Evolutionary conservation across 2,329 filamentous ascomycete species (phyloP), one percentile per base, ranked within the genome.

Genomic region (Cladosporium oxysporum): DNA sequence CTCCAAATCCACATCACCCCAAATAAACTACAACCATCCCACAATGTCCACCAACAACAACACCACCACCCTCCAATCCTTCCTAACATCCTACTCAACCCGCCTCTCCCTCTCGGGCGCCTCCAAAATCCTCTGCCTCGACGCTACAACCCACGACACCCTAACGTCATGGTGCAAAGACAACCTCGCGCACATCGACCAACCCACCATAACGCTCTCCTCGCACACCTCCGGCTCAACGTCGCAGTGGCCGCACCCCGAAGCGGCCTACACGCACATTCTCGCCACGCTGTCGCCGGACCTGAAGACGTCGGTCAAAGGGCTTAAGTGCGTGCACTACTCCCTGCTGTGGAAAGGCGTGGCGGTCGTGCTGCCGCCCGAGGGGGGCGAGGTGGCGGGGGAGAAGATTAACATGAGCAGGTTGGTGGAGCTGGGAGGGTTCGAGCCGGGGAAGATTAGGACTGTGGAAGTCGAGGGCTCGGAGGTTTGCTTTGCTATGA

Each of bases 401-500:
- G 64, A 66, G 64, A 55, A 58, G 29, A 59, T 62, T 5, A 55
- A 66, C 21, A 35, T 62, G 23, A 47, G 37, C 21, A 57, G 31
- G 28, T 49, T 66, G 47, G 59, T 66, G 52, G 64, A 66, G 49
- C 37, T 62, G 50, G 64, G 58, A 18, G 59, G 64, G n/a, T 66
- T 66, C 26, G 64, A 66, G 64, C 49, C 58, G 5, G 64, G 64
- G 35, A 61, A 62, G 33, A 23, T 66, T 10, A 61, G 64, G 58
- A 52, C 50, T 21, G 37, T 66, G 16, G 64, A 66, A 11, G 35
- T 49, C 10, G 59, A 50, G 33, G 59, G 37, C 3, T 18, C 26
- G 7, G 64, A 66, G 52, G 44, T 66, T n/a, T 58, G 55, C 23
- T 62, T 66, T 44, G 64, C 64, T 50, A 66, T 66, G 64, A 57